Conservation (phyloP, 768 basidiomycete genomes). For the Hericium alpestre region DNA sequence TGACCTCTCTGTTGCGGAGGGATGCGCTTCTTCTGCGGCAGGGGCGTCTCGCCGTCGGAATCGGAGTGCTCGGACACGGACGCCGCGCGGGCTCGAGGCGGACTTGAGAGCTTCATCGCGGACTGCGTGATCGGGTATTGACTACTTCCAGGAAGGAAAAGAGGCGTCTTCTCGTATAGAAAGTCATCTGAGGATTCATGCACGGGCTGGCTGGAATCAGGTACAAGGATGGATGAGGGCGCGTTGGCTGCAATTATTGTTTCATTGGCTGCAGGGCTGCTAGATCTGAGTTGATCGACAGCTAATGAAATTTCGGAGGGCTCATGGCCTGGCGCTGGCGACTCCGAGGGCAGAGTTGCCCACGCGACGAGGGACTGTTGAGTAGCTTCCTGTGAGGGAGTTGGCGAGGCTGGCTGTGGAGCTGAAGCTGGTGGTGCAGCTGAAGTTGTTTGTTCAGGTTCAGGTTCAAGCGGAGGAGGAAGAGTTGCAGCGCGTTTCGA, state of each 20-base stretch:
- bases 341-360: neutral
- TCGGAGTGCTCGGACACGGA: neutral
- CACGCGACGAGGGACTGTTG: neutral
- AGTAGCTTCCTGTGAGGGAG: neutral
- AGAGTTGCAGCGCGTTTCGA: neutral
- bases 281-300: constrained; percentile 3
- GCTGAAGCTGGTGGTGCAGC: neutral
- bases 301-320: neutral
- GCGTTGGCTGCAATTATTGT: no score
- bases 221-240: neutral
- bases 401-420: neutral
- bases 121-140: constrained; percentile 1
- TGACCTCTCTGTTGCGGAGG: neutral
- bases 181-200: neutral
- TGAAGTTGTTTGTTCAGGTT: neutral
- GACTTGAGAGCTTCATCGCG: neutral
- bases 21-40: constrained; percentile 2
- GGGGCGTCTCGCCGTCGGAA: constrained; percentile 5
- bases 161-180: neutral
- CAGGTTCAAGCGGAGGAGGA: neutral
- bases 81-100: neutral
- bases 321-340: neutral
- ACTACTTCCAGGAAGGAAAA: constrained; percentile 12
- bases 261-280: neutral
- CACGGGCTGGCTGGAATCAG: neutral